Conservation (phyloP, 345 rosid genomes). For the Odontarrhena argentea region DNA sequence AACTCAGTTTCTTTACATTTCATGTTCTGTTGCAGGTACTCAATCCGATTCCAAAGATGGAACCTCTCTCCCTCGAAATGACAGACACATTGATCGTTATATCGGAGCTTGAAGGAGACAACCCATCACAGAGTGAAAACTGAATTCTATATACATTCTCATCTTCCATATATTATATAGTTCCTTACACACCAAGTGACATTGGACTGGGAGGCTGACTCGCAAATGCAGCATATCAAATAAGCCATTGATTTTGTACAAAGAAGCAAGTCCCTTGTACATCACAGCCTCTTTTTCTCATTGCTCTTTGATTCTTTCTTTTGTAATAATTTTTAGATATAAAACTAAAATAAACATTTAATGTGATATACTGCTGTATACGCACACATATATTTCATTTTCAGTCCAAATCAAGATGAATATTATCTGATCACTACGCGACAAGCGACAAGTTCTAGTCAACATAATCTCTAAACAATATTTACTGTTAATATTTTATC, state of each 20-base stretch:
- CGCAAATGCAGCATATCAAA: conserved; percentile 12
- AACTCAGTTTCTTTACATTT: not conserved
- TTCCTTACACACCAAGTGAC: conserved; percentile 21
- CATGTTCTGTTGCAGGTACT: conserved; percentile 58
- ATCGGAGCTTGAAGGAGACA: conserved; percentile 88
- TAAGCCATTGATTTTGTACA: conserved; percentile 23
- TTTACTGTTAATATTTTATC: no score
- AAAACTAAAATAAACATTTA: no score
- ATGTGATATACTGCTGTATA: no score
- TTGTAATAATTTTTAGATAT: not conserved
- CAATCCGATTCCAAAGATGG: conserved; percentile 70
- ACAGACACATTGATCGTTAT: conserved; percentile 80
- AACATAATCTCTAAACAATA: no score
- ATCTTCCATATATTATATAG: conserved; percentile 22
- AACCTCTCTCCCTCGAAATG: conserved; percentile 55
- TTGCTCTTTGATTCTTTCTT: conserved; percentile 8
- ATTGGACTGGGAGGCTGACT: conserved; percentile 5
- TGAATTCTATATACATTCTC: not conserved
- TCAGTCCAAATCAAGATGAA: no score
- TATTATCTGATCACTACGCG: no score
- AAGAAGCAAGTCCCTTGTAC: conserved; percentile 7
- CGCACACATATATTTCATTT: no score
- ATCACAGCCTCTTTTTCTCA: conserved; percentile 3
- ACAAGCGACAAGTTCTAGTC: no score
- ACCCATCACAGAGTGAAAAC: conserved; percentile 24